These are phyloP conservation scores for Boeremia exigua DNA, from an alignment of 2,329 filamentous ascomycete species.

Conservation along the genomic window DNA sequence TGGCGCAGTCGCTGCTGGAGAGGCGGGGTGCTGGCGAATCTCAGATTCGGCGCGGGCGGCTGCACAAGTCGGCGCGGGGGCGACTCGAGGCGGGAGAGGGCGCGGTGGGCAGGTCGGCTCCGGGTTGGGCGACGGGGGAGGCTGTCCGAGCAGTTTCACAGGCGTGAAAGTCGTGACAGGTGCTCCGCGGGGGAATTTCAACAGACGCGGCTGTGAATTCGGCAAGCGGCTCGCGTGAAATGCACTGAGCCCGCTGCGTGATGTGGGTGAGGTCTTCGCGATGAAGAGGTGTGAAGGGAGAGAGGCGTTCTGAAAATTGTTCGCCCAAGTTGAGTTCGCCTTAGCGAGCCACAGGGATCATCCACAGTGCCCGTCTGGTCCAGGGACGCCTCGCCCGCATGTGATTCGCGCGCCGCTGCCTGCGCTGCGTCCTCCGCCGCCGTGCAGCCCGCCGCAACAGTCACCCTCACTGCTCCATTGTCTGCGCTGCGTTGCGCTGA, in stretches of 20 bases:
- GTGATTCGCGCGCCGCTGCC: conserved; percentile 18
- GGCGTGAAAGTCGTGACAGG: conserved; percentile 41
- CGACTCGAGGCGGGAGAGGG: conserved; percentile 32
- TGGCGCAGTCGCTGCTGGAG: conserved; percentile 14
- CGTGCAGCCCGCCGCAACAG: not conserved
- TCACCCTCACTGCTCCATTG: not conserved
- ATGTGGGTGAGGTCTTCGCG: conserved; percentile 39
- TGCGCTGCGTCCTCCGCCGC: not conserved
- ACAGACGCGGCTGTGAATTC: conserved; percentile 49
- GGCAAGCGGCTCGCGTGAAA: conserved; percentile 44
- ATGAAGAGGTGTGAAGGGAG: conserved; percentile 41
- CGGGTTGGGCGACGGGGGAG: conserved; percentile 39
- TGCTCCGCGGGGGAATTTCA: conserved; percentile 44
- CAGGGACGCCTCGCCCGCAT: conserved; percentile 10
- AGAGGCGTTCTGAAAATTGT: conserved; percentile 30
- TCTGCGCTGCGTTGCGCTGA: not conserved
- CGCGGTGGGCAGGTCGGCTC: conserved; percentile 31
- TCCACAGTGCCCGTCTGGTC: not conserved
- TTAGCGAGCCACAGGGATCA: conserved; percentile 22
- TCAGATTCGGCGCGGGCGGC: conserved; percentile 35
- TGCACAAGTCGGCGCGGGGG: conserved; percentile 27
- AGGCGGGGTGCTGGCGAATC: conserved; percentile 34
- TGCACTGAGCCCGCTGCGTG: conserved; percentile 42
- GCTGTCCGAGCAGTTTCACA: conserved; percentile 46
- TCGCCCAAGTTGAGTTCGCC: conserved; percentile 31